Evolutionary conservation across 495 filamentous ascomycete species (phyloP).

Genomic region (Annulohypoxylon maeteangense): DNA sequence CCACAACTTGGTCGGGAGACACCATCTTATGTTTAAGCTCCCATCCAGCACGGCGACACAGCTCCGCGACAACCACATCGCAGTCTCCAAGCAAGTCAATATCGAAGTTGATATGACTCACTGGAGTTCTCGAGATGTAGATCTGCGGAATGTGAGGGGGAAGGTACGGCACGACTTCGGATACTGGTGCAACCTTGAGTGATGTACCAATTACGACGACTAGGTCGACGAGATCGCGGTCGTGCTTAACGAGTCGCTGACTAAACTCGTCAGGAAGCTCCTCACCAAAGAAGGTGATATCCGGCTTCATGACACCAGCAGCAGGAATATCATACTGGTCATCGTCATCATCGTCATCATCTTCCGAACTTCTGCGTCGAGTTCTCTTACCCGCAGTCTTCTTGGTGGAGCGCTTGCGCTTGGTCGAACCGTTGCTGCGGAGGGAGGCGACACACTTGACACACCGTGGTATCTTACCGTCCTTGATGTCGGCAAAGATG

Average conservation of each 20-base stretch:
- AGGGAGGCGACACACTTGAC: conserved; percentile 62
- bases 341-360: conserved; percentile 64
- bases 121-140: conserved; percentile 89
- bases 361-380: conserved; percentile 70
- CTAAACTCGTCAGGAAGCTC: conserved; percentile 85
- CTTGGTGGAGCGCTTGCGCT: conserved; percentile 80
- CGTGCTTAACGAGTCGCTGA: conserved; percentile 79
- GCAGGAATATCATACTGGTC: conserved; percentile 74
- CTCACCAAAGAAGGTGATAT: conserved; percentile 98
- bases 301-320: conserved; percentile 97
- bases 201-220: conserved; percentile 96
- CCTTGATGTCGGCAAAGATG: conserved; percentile 82
- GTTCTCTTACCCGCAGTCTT: conserved; percentile 66
- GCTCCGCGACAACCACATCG: conserved; percentile 88
- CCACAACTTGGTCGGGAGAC: conserved; percentile 69
- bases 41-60: conserved; percentile 88
- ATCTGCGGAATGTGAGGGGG: conserved; percentile 87
- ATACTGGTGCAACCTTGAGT: conserved; percentile 95
- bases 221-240: conserved; percentile 83
- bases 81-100: conserved; percentile 94
- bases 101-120: conserved; percentile 91
- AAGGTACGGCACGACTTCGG: conserved; percentile 85
- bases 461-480: conserved; percentile 75
- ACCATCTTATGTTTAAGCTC: conserved; percentile 90
- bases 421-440: conserved; percentile 51